Evolutionary conservation across 164 flowering plant genomes (phyloP), one percentile per base, ranked within the genome.

Genomic region (Berberis thunbergii): DNA sequence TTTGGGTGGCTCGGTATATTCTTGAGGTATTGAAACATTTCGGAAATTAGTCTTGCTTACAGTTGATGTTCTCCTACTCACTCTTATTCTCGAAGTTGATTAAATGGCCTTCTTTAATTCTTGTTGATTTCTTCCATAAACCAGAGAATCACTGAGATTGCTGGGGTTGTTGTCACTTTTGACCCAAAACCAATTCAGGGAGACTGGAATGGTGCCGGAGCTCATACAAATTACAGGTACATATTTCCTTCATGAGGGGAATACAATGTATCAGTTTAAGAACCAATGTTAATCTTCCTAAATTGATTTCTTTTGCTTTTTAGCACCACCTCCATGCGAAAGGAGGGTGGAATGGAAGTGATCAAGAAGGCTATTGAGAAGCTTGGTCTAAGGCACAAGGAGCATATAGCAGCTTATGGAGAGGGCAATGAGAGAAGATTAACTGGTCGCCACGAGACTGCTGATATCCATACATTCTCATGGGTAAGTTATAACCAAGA

Each of bases 131-230:
- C 3, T 44, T 44, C 48, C 7, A 4, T 44, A 7, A 49, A 59
- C 59, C 81, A 81, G 82, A 76, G 84, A 69, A 76, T 81, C 53
- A 72, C 80, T 2, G 84, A 81, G 56, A 61, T 71, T 11, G 80
- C 77, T 43, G 84, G 84, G 49, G 77, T 77, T 2, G 72, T 78
- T 2, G 70, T 81, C 45, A 75, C 84, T 1, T 77, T 81, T 38
- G 79, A 81, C 61, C 82, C 84, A 8, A 81, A 81, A 61, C 82
- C 82, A 0, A 73, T 81, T 43, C 61, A 80, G 86, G 86, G 86
- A 11, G 84, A 83, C 54, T 83, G 86, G 86, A 83, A 80, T 66
- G 84, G 84, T 2, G 86, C 86, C 60, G 86, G 86, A 44, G 79
- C 82, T 65, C 86, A 83, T 72, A 65, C 78, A 39, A 83, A 83